phyloP scores from a whole-genome alignment of 2,329 filamentous ascomycete species.

The Tolypocladium pustulatum region DNA sequence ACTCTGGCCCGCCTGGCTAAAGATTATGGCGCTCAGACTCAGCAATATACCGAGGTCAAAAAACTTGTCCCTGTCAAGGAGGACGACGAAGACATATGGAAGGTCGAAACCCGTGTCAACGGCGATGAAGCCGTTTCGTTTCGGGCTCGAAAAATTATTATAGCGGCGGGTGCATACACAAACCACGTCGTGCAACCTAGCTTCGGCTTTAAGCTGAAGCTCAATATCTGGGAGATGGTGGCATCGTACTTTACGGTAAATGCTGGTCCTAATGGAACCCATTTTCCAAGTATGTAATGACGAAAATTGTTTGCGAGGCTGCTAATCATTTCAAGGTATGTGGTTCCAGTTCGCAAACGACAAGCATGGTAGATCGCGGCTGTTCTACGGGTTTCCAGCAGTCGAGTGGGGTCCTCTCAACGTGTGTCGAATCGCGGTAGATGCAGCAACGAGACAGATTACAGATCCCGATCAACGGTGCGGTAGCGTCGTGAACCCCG shows the following conservation, averaged over 20 bases:
- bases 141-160: not conserved
- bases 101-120: not conserved
- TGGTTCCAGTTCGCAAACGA: not conserved
- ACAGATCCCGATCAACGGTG: not conserved
- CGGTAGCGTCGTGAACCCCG: not conserved
- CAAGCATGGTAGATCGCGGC: not conserved
- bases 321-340: not conserved
- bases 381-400: not conserved
- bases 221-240: not conserved
- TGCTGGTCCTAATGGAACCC: not conserved
- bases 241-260: not conserved
- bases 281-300: not conserved
- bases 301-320: not conserved
- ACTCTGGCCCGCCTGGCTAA: not conserved
- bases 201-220: not conserved
- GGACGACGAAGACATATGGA: not conserved
- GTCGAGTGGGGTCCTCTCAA: not conserved
- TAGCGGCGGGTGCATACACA: not conserved
- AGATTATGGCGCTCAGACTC: not conserved
- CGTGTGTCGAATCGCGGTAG: not conserved
- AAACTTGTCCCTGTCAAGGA: not conserved
- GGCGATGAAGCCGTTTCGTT: not conserved
- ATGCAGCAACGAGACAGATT: not conserved
- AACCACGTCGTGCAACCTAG: not conserved
- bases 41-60: not conserved